phyloP scores from a whole-genome alignment of 495 filamentous ascomycete species.

The Neurospora discreta region DNA sequence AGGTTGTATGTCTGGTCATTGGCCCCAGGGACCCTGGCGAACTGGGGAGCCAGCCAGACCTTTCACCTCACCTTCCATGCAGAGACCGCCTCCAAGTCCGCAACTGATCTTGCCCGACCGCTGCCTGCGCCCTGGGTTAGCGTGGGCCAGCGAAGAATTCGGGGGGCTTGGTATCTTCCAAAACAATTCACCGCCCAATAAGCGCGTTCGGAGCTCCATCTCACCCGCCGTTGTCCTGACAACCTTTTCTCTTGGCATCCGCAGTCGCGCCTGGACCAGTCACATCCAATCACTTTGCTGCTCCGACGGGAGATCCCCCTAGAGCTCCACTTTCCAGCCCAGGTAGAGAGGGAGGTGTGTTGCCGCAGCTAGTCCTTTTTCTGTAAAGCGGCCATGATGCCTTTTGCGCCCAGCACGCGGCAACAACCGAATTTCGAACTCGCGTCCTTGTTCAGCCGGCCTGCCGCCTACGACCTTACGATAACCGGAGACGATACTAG shows the following conservation, averaged over 20 bases:
- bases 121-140: background rate
- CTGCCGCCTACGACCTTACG: background rate
- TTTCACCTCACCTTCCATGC: background rate
- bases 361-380: background rate
- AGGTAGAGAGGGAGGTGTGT: background rate
- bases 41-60: background rate
- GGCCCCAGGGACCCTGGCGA: background rate
- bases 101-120: background rate
- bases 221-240: background rate
- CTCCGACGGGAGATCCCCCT: background rate
- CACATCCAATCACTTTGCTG: background rate
- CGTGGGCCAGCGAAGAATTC: background rate
- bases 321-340: background rate
- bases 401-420: background rate
- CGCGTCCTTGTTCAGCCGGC: background rate
- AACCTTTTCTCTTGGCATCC: background rate
- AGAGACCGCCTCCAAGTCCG: background rate
- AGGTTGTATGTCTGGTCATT: background rate
- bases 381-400: background rate
- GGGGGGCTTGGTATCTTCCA: background rate
- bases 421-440: background rate
- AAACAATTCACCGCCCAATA: background rate
- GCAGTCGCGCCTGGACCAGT: background rate
- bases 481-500: background rate
- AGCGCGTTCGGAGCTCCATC: background rate